Conservation (phyloP, 768 basidiomycete species). For the Termitomyces sp. region DNA sequence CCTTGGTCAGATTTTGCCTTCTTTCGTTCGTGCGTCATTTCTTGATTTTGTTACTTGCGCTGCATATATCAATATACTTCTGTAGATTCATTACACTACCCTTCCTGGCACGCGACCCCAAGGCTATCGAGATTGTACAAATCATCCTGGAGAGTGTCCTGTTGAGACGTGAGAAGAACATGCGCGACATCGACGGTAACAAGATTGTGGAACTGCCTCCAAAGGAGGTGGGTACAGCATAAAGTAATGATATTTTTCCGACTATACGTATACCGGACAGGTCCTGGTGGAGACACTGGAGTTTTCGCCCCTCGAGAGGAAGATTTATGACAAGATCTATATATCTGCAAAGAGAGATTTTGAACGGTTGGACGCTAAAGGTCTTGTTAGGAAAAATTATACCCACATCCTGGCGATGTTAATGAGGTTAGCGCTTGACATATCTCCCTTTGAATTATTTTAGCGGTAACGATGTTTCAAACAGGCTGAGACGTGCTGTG, state of each 20-base stretch:
- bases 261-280: conserved; percentile 29
- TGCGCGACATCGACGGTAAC: conserved; percentile 83
- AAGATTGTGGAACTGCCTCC: conserved; percentile 84
- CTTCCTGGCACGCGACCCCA: conserved; percentile 86
- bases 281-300: conserved; percentile 69
- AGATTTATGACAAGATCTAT: conserved; percentile 88
- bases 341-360: conserved; percentile 75
- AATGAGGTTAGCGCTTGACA: conserved; percentile 66
- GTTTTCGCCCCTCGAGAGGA: conserved; percentile 77
- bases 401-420: conserved; percentile 92
- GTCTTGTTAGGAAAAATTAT: conserved; percentile 75
- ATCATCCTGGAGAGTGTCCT: conserved; percentile 88
- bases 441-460: background rate
- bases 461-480: background rate
- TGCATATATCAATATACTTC: conserved; percentile 1
- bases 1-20: conserved; percentile 84
- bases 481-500: conserved; percentile 70
- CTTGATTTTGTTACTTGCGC: background rate
- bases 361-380: conserved; percentile 74
- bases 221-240: conserved; percentile 57
- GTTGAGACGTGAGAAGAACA: conserved; percentile 88
- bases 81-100: conserved; percentile 85
- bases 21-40: conserved; percentile 73
- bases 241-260: background rate
- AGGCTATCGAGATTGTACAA: conserved; percentile 93